Conservation (phyloP, 2,329 filamentous ascomycete genomes). For the Colletotrichum coccodes region DNA sequence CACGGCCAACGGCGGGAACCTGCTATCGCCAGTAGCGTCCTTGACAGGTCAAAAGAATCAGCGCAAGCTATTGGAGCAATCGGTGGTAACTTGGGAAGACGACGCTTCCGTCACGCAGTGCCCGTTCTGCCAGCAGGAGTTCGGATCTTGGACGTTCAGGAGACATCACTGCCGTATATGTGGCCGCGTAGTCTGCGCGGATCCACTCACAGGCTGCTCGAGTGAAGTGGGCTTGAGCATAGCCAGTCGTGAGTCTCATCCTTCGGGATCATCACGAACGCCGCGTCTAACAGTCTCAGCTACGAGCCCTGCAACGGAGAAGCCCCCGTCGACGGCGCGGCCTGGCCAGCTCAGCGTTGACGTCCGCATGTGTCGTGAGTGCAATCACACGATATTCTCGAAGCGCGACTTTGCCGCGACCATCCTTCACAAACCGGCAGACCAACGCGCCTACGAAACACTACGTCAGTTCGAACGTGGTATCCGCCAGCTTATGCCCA, state of each 20-base stretch:
- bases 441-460: constrained; percentile 85
- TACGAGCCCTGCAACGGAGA: constrained; percentile 54
- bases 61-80: constrained; percentile 87
- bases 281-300: constrained; percentile 39
- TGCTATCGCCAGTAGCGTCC: constrained; percentile 70
- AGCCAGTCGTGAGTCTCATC: constrained; percentile 52
- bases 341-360: constrained; percentile 74
- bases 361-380: constrained; percentile 92
- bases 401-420: constrained; percentile 83
- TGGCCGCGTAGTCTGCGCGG: constrained; percentile 91
- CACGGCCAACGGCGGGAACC: constrained; percentile 59
- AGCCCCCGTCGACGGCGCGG: constrained; percentile 40
- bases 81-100: constrained; percentile 94
- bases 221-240: constrained; percentile 85
- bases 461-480: constrained; percentile 88
- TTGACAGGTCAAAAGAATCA: constrained; percentile 77
- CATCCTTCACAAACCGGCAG: constrained; percentile 73
- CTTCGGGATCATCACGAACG: not conserved
- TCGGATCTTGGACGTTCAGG: constrained; percentile 91
- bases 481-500: constrained; percentile 82
- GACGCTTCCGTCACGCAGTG: constrained; percentile 83
- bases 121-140: constrained; percentile 96
- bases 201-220: constrained; percentile 86
- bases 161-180: constrained; percentile 96
- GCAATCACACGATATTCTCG: constrained; percentile 70